Conservation (phyloP, 2,329 filamentous ascomycete genomes). For the Aspergillus sp. region DNA sequence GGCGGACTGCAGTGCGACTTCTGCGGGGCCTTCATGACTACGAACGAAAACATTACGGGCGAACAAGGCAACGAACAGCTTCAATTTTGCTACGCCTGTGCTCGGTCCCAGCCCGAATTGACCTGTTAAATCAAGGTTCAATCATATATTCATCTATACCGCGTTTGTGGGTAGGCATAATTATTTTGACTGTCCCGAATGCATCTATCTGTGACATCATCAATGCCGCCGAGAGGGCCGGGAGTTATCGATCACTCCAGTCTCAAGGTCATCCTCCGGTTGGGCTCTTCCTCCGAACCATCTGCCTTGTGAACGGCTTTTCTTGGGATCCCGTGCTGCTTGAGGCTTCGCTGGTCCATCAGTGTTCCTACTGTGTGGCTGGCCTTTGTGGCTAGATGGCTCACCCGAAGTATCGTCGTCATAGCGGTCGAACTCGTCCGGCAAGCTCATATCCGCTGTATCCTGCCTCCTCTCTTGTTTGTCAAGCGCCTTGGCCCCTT, state of each 20-base stretch:
- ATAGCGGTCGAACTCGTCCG: constrained; percentile 42
- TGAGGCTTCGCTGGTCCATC: constrained; percentile 24
- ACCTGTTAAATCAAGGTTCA: constrained; percentile 23
- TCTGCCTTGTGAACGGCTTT: constrained; percentile 26
- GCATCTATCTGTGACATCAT: background rate
- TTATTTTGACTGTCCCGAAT: background rate
- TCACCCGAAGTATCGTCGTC: constrained; percentile 30
- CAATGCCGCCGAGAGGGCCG: constrained; percentile 13
- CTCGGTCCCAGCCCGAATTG: constrained; percentile 40
- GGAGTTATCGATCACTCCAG: constrained; percentile 29
- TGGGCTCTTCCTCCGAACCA: constrained; percentile 35
- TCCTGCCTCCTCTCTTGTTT: constrained; percentile 28
- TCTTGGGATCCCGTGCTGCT: constrained; percentile 26
- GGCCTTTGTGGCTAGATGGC: constrained; percentile 16
- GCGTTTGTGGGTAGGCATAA: background rate
- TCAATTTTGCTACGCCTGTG: constrained; percentile 48
- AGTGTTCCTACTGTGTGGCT: constrained; percentile 23
- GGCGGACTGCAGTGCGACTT: constrained; percentile 58
- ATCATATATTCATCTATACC: background rate
- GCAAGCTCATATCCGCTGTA: constrained; percentile 38
- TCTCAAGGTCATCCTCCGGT: constrained; percentile 33
- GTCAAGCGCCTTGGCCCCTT: constrained; percentile 37
- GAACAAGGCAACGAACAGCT: constrained; percentile 42
- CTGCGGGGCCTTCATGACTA: constrained; percentile 69
- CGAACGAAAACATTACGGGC: constrained; percentile 60